Evolutionary conservation across 768 basidiomycete species (phyloP).

Genomic region (Serendipita sp.): DNA sequence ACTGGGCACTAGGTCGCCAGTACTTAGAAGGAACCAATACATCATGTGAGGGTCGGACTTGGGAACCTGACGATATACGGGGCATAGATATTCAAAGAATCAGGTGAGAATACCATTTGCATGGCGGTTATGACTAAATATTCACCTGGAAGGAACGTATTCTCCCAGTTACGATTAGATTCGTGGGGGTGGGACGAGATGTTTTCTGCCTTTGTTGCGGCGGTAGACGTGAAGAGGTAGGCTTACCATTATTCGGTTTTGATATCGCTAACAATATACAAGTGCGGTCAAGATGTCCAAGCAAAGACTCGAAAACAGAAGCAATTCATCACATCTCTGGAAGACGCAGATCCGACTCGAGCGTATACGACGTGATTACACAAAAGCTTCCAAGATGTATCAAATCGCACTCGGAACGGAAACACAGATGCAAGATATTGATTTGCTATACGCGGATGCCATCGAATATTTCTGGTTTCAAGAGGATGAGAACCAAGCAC

Average conservation of each 20-base stretch:
- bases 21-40: slow-evolving; percentile 31
- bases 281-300: slow-evolving; percentile 56
- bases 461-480: slow-evolving; percentile 70
- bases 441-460: slow-evolving; percentile 66
- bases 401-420: slow-evolving; percentile 31
- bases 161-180: slow-evolving; percentile 37
- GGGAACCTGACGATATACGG: slow-evolving; percentile 34
- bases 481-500: slow-evolving; percentile 32
- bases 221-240: slow-evolving; percentile 41
- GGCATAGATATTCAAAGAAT: slow-evolving; percentile 35
- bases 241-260: slow-evolving; percentile 10
- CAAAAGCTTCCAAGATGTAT: slow-evolving; percentile 67
- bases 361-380: slow-evolving; percentile 40
- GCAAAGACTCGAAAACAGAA: slow-evolving; percentile 36
- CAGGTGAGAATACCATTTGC: slow-evolving; percentile 10
- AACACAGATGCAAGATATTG: slow-evolving; percentile 22
- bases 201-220: slow-evolving; percentile 51
- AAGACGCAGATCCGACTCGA: slow-evolving; percentile 63
- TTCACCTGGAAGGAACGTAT: slow-evolving; percentile 34
- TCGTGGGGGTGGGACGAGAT: slow-evolving; percentile 45
- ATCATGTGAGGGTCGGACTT: slow-evolving; percentile 27
- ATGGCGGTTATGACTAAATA: neutral
- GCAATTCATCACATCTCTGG: slow-evolving; percentile 51
- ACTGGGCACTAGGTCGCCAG: slow-evolving; percentile 46
- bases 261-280: slow-evolving; percentile 18